Evolutionary conservation across 148 eudicot genomes (phyloP), one percentile per base, ranked within the genome.

Genomic region (Nepenthes gracilis): DNA sequence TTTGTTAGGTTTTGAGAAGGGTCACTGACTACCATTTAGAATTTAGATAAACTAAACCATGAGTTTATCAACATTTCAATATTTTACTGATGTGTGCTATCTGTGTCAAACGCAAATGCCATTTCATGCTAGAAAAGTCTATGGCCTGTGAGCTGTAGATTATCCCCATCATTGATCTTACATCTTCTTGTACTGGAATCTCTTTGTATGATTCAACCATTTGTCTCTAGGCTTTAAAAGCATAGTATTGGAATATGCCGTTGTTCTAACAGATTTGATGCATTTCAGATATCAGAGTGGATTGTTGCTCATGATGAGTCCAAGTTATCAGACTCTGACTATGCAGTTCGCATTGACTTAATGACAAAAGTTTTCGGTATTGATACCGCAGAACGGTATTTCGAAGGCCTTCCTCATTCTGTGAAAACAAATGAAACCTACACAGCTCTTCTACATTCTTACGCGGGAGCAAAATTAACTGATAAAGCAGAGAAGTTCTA

Each of bases 311-410:
- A 77, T 56, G 77, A 78, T 10, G 89, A 84, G 58, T 79, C 67
- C 71, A 63, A 82, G 47, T 33, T 81, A 70, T 79, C 82, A 11
- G 96, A 88, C 76, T 75, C 95, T 6, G 99, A 93, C 70, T 83
- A 86, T 69, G 96, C 95, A 65, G 74, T 69, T 58, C 95, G 89
- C 35, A 81, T 93, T 57, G 95, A 88, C 74, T 63, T 93, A 62
- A 80, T 93, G 96, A 82, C 90, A 13, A 84, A 78, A 78, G 96
- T 93, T 65, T 88, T 93, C 43, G 99, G 99, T 12, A 77, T 93
- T 57, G 91, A 88, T 72, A 87, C 95, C 47, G 95, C 99, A 48
- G 99, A 93, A 69, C 80, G 92, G 60, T 88, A 86, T 81, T 88
- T 93, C 48, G 85, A 84, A 69, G 79, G 83, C 43, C 82, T 93